A percentile compares a stretch with the other conserved stretches of the same genome.
Evolutionary conservation across 768 basidiomycete species (phyloP).

Genomic region (Macrolepiota albuminosa): DNA sequence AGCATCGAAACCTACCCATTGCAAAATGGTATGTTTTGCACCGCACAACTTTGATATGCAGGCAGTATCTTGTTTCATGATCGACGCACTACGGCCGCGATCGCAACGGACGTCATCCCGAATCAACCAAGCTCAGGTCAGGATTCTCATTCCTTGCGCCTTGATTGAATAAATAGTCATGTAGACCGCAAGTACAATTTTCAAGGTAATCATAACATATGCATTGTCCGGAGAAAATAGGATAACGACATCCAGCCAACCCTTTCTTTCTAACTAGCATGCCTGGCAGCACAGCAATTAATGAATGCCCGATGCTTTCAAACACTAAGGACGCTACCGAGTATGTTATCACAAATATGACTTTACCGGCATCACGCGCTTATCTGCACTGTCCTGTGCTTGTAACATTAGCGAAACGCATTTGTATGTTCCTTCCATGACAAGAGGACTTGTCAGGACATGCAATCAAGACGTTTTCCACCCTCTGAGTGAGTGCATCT

Average conservation of each 20-base stretch:
- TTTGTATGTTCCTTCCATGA: neutral
- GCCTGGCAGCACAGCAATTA: neutral
- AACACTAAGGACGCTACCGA: neutral
- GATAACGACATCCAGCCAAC: neutral
- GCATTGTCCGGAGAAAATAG: neutral
- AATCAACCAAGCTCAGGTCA: neutral
- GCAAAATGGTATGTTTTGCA: neutral
- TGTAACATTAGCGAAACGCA: neutral
- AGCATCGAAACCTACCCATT: neutral
- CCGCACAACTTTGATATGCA: neutral
- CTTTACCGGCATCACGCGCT: constrained; percentile 17
- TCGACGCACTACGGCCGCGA: neutral
- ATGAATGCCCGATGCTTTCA: neutral
- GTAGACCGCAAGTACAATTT: neutral
- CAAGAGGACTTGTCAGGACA: constrained; percentile 19
- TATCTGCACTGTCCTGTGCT: constrained; percentile 21
- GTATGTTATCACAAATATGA: constrained; percentile 17
- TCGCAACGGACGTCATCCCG: neutral
- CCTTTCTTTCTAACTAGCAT: constrained; percentile 3
- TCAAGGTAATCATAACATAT: neutral
- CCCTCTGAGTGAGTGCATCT: constrained; percentile 34
- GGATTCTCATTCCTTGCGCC: neutral
- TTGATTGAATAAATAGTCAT: neutral
- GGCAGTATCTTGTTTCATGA: constrained; percentile 7
- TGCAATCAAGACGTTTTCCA: constrained; percentile 16